Conservation (phyloP, 2,329 filamentous ascomycete species). For the Colletotrichum falcatum region DNA sequence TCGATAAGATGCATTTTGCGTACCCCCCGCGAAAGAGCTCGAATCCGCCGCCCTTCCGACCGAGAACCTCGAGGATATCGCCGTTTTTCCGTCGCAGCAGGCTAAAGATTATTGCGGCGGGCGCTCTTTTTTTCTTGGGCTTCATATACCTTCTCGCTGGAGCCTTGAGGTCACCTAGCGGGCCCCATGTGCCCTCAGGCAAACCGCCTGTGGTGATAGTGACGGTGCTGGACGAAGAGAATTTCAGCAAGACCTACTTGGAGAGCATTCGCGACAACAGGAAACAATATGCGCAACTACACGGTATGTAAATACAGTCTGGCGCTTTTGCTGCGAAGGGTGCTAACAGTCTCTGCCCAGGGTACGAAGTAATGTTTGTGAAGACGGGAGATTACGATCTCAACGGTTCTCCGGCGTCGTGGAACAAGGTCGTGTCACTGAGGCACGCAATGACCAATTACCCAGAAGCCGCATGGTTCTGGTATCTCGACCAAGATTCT, state of each 20-base stretch:
- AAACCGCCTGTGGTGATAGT: slow-evolving; percentile 80
- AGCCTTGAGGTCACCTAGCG: slow-evolving; percentile 23
- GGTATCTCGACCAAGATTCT: slow-evolving; percentile 86
- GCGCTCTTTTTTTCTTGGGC: slow-evolving; percentile 65
- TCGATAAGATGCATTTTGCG: slow-evolving; percentile 83
- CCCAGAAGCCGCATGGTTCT: slow-evolving; percentile 83
- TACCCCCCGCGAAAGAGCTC: slow-evolving; percentile 88
- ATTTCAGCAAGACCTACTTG: slow-evolving; percentile 74
- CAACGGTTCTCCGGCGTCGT: slow-evolving; percentile 68
- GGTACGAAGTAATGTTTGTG: slow-evolving; percentile 88
- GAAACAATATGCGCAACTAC: slow-evolving; percentile 83
- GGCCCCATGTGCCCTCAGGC: slow-evolving; percentile 59
- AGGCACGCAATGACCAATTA: slow-evolving; percentile 88
- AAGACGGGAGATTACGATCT: slow-evolving; percentile 82
- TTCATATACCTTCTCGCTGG: slow-evolving; percentile 71
- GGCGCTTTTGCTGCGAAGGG: neutral
- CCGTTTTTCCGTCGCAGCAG: slow-evolving; percentile 71
- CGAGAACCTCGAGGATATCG: slow-evolving; percentile 63
- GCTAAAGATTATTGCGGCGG: slow-evolving; percentile 68
- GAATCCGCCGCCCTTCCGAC: slow-evolving; percentile 77
- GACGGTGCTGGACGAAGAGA: slow-evolving; percentile 80
- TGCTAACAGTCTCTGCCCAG: slow-evolving; percentile 58
- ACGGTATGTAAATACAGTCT: slow-evolving; percentile 72
- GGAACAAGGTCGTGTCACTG: slow-evolving; percentile 85
- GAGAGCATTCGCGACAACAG: slow-evolving; percentile 84